Base-by-base conservation (phyloP, 208 protist genomes). In the Trichomonas gallinae region DNA sequence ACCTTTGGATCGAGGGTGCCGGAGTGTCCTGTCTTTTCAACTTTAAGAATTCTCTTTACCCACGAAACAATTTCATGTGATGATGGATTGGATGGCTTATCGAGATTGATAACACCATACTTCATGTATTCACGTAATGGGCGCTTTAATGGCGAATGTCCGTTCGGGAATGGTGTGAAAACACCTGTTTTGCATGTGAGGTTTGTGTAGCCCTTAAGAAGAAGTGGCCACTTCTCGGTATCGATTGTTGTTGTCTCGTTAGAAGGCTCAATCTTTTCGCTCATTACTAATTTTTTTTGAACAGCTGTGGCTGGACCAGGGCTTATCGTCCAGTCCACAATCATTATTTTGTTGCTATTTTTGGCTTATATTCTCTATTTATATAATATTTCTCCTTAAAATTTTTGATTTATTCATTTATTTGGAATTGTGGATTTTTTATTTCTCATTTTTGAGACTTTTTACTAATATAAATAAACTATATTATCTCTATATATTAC, bases 21-120 rank as follows among this genome's bases (percentile, higher is more conserved):
- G 85, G 98, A 98, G 98, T 99, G 99, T 72, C 99, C 99, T 81
- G 99, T 99, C 98, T 99, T 99, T 85, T 99, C 99, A 0, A 99
- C 98, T 48, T 98, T 98, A 10, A 99, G 97, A 97, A 99, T 99
- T 6, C 98, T 98, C 96, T 99, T 99, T 96, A 99, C 98, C 99
- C 99, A 99, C 4, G 99, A 99, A 31, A 99, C 99, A 96, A 99
- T 99, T 98, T 99, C 99, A 97, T 99, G 99, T 87, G 99, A 99
- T 72, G 99, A 99, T 97, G 99, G 99, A 97, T 99, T 99, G 23
- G 99, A 99, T 17, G 99, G 99, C 98, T 99, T 99, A 98, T 99
- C 99, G 63, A 99, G 98, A 98, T 99, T 99, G 97, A 99, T 99
- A 97, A 99, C 98, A 97, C 99, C 99, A 97, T 99, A 99, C 96